Evolutionary conservation across 106 monocot genomes (phyloP).

Genomic region (Phalaenopsis aphrodite): DNA sequence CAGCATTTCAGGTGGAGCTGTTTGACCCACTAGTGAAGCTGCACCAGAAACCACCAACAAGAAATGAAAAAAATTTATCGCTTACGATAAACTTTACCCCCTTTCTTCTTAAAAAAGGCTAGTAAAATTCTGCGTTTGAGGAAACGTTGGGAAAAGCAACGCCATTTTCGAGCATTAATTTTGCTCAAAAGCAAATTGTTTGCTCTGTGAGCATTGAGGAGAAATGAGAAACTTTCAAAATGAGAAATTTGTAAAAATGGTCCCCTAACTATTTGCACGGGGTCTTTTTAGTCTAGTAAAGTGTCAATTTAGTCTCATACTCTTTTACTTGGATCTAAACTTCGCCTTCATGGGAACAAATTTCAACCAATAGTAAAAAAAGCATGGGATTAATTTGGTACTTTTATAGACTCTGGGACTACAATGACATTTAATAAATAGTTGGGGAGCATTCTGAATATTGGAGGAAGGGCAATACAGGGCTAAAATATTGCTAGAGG

Average conservation of each 20-base stretch:
- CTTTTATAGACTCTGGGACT: no score
- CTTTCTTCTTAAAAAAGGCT: background rate
- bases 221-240: background rate
- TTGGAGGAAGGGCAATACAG: background rate
- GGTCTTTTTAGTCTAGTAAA: no score
- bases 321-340: no score
- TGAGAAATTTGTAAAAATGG: background rate
- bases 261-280: no score
- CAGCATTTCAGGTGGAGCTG: constrained; percentile 87
- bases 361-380: no score
- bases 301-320: no score
- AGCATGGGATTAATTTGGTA: no score
- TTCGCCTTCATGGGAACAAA: no score
- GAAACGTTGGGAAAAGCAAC: no score
- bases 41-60: constrained; percentile 12
- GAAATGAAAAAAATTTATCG: background rate
- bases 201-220: background rate
- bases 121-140: background rate
- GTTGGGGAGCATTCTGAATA: background rate
- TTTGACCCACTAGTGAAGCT: constrained; percentile 78
- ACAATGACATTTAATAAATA: no score
- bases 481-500: background rate
- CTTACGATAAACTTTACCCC: no score
- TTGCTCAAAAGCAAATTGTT: background rate
- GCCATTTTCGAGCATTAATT: background rate